Base-by-base conservation (phyloP, 306 rosid species). In the Cajanus cajan region DNA sequence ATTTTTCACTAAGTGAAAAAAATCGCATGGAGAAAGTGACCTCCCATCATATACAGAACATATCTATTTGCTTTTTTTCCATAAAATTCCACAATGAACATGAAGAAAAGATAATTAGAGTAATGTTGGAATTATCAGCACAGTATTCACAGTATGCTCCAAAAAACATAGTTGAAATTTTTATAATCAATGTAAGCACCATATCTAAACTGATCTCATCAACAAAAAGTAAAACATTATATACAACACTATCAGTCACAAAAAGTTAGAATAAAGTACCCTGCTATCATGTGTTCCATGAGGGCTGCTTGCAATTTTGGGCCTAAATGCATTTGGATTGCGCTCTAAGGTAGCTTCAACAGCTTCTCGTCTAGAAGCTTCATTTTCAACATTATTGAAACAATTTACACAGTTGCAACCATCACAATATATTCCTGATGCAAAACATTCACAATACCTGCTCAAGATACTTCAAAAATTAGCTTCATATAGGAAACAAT, bases 361-460 rank as follows among this genome's bases (percentile, higher is more conserved):
- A 59, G 99, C 99, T 84, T 96, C 99, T 72, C 93, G 89, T 74
- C 99, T 90, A 43, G 92, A 96, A 83, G 88, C 93, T 85, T 96
- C 99, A 72, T 96, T 96, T 63, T 93, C 99, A 76, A 91, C 98
- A 84, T 96, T 96, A 85, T 96, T 96, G 81, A 80, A 91, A 87
- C 99, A 96, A 88, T 96, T 96, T 67, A 89, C 90, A 76, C 99
- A 96, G 87, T 96, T 96, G 97, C 99, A 96, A 62, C 99, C 99
- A 11, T 96, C 99, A 57, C 99, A 96, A 82, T 93, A 91, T 86
- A 96, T 93, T 84, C 99, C 98, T 57, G 99, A 96, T 71, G 99
- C 99, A 84, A 96, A 96, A 86, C 99, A 96, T 87, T 96, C 99
- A 62, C 99, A 96, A 67, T 96, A 96, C 91, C 99, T 96, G 93